Percentiles rank a stretch among this genome's conserved stretches.
Evolutionary conservation across 2,329 filamentous ascomycete species (phyloP).

Genomic region (Colletotrichum zoysiae): DNA sequence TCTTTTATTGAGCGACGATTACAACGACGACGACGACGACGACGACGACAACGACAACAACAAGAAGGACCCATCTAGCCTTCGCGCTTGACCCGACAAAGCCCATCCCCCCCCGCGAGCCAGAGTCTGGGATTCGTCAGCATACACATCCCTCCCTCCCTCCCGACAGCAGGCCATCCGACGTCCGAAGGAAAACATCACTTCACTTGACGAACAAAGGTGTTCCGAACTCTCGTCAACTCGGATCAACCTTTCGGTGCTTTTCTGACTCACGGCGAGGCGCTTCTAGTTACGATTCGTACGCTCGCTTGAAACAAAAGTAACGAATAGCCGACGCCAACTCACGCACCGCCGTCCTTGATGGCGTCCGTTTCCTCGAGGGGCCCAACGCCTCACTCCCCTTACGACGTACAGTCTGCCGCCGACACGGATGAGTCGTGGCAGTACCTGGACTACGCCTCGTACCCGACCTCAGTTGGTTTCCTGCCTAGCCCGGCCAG

Average conservation of each 20-base stretch:
- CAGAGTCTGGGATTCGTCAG: slow-evolving; percentile 19
- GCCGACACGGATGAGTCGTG: slow-evolving; percentile 60
- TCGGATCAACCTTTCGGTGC: background rate
- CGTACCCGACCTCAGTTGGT: slow-evolving; percentile 54
- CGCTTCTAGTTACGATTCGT: background rate
- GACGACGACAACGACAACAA: background rate
- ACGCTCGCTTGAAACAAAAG: background rate
- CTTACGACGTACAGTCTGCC: slow-evolving; percentile 55
- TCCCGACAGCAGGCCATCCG: slow-evolving; percentile 19
- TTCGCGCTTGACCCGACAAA: slow-evolving; percentile 6
- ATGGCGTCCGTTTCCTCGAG: slow-evolving; percentile 57
- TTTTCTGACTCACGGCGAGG: background rate
- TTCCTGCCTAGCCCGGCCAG: slow-evolving; percentile 65
- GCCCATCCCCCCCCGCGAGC: slow-evolving; percentile 11
- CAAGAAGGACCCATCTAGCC: background rate
- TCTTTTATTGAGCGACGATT: background rate
- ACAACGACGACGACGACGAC: background rate
- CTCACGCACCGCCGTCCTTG: slow-evolving; percentile 9
- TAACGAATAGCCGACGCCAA: background rate
- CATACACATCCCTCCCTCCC: slow-evolving; percentile 17
- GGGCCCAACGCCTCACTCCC: slow-evolving; percentile 54
- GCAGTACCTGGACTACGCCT: slow-evolving; percentile 57
- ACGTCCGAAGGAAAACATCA: slow-evolving; percentile 2
- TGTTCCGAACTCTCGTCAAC: slow-evolving; percentile 6
- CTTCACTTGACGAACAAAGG: slow-evolving; percentile 15